A percentile compares a stretch with the other conserved stretches of the same genome.
These are phyloP conservation scores for Ceratocystis papillata DNA, from an alignment of 2,329 filamentous ascomycete genomes.

Conservation along the genomic window DNA sequence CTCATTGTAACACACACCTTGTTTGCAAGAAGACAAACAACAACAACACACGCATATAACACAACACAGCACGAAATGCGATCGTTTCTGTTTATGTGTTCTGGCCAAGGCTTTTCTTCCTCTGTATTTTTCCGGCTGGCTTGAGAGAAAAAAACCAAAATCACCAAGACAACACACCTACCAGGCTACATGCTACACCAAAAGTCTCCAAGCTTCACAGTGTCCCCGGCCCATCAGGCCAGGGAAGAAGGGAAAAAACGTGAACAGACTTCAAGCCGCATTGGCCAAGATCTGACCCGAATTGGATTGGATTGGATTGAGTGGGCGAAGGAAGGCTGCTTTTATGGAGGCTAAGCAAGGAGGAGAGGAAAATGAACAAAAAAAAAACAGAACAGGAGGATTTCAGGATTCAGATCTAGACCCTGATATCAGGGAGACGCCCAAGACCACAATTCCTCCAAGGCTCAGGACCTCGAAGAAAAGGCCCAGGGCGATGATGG, in stretches of 20 bases:
- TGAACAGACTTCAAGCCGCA: conserved; percentile 7
- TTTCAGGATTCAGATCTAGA: no score
- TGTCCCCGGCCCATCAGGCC: not conserved
- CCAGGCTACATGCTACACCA: not conserved
- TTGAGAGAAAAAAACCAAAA: not conserved
- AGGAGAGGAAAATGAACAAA: no score
- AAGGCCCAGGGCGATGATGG: no score
- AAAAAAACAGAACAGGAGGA: not conserved
- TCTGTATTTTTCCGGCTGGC: not conserved
- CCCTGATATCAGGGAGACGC: no score
- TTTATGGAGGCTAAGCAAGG: not conserved
- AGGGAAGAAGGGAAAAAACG: not conserved
- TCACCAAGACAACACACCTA: not conserved
- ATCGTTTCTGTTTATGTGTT: not conserved
- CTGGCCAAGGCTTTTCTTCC: not conserved
- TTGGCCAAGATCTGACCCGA: not conserved
- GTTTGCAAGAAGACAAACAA: not conserved
- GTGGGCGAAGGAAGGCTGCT: not conserved
- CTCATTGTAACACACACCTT: not conserved
- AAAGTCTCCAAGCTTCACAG: not conserved
- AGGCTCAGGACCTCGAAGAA: no score
- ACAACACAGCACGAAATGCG: not conserved
- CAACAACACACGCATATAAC: not conserved
- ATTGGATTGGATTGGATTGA: not conserved
- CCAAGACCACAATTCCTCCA: no score